Percentiles rank a stretch among this genome's conserved stretches.
Conservation (phyloP, 768 basidiomycete genomes). For the Steccherinum ochraceum region DNA sequence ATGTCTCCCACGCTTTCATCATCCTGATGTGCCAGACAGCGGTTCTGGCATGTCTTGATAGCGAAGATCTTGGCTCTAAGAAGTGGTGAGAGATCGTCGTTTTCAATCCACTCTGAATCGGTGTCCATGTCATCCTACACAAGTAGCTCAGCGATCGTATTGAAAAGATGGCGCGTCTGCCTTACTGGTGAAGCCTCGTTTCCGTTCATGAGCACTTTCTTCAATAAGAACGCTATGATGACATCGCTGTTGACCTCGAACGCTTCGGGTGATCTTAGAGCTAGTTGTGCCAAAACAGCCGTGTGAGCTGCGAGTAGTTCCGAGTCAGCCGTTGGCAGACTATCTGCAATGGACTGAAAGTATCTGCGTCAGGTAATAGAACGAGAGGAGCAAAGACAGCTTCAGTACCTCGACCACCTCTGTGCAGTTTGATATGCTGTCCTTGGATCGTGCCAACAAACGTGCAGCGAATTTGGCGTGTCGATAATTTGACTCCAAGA, state of each 20-base stretch:
- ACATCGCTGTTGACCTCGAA: constrained; percentile 78
- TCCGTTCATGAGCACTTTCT: constrained; percentile 56
- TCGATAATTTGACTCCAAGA: constrained; percentile 48
- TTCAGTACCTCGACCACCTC: constrained; percentile 59
- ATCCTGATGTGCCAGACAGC: constrained; percentile 62
- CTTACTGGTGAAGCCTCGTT: too few relatives aligned
- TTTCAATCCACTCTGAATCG: constrained; percentile 74
- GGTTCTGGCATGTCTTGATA: constrained; percentile 78
- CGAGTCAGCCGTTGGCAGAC: constrained; percentile 39
- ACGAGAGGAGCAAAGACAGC: neutral
- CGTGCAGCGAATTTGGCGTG: constrained; percentile 87
- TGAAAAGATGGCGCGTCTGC: constrained; percentile 5
- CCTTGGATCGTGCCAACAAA: constrained; percentile 54
- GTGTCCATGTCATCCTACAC: constrained; percentile 54
- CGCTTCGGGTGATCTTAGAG: constrained; percentile 55
- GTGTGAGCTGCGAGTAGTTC: constrained; percentile 59
- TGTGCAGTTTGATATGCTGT: constrained; percentile 42
- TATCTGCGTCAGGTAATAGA: neutral
- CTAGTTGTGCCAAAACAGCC: constrained; percentile 69
- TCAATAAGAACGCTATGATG: constrained; percentile 66
- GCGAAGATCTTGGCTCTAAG: constrained; percentile 68
- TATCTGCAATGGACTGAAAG: constrained; percentile 51
- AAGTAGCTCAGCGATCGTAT: neutral
- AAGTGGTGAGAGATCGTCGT: constrained; percentile 49
- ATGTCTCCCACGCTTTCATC: constrained; percentile 57